Base-by-base conservation (phyloP, 2,329 filamentous ascomycete species). In the Fusarium xyrophilum region DNA sequence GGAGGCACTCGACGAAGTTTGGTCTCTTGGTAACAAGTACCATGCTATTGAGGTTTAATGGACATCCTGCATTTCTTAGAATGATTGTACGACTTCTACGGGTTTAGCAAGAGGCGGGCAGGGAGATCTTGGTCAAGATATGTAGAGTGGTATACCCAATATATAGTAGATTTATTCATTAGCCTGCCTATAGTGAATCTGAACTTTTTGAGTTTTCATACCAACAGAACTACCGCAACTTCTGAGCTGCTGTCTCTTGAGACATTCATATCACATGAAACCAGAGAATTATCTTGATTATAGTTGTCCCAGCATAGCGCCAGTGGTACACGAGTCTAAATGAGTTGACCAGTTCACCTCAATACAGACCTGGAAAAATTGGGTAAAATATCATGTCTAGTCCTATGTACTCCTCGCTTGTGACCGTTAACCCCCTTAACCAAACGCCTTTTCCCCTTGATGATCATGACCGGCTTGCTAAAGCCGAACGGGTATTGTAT, bases 401-500 rank as follows among this genome's bases (percentile, higher is more conserved):
- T 46, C 7, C 46, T 35, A 15, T 28, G 30, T 33, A 30, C 48
- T 56, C 33, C 42, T 51, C 42, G 17, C n/a, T 60, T 44, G 5
- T 35, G 28, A 19, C 32, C 9, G 11, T 38, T 25, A 35, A 46
- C 30, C 17, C 30, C 30, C 30, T 52, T 23, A 15, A 17, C 44
- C 32, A 47, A 52, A 32, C 32, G 39, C 56, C 62, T 33, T 42
- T 43, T 7, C 7, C 14, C 13, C 4, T 9, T 38, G 17, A 7
- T 40, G 11, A 23, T 63, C 63, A 54, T 27, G 30, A 23, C 32
- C 44, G 36, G 7, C 39, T 39, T 25, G 57, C 42, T 39, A 57
- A 47, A 30, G 47, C 56, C 23, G 64, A 53, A 33, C 78, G 74
- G 39, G 79, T 69, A 32, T 78, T 76, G 77, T 97, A 97, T 65